Conservation (phyloP, 2,329 filamentous ascomycete genomes). For the Neopestalotiopsis sp. region DNA sequence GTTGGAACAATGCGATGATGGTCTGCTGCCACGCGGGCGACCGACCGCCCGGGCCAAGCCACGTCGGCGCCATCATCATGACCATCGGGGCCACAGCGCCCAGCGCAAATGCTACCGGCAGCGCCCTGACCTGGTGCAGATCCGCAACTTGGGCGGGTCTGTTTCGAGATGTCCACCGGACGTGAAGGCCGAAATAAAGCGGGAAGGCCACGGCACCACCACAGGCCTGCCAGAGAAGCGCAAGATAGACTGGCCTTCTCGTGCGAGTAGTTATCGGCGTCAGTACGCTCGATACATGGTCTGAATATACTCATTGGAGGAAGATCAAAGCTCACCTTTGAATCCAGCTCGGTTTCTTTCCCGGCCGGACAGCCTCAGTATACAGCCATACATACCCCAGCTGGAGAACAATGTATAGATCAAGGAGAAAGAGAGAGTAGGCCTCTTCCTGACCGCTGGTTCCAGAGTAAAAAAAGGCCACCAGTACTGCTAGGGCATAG, state of each 20-base stretch:
- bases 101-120: constrained; percentile 31
- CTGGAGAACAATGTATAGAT: constrained; percentile 32
- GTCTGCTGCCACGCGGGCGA: constrained; percentile 28
- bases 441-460: constrained; percentile 31
- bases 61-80: constrained; percentile 30
- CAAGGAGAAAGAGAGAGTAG: constrained; percentile 32
- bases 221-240: constrained; percentile 30
- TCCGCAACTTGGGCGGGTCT: constrained; percentile 24
- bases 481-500: constrained; percentile 29
- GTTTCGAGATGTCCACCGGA: constrained; percentile 27
- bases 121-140: constrained; percentile 23
- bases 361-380: constrained; percentile 28
- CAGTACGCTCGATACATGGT: not conserved
- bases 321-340: constrained; percentile 22
- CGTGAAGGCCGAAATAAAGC: constrained; percentile 31
- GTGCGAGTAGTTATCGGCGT: too few species aligned
- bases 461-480: constrained; percentile 34
- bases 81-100: constrained; percentile 30
- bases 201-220: constrained; percentile 34
- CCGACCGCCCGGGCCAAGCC: constrained; percentile 28
- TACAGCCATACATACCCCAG: constrained; percentile 35
- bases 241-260: constrained; percentile 30
- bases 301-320: not conserved
- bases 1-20: constrained; percentile 31
- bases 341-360: constrained; percentile 29